Evolutionary conservation across 2,329 filamentous ascomycete species (phyloP), one percentile per base, ranked within the genome.

Genomic region (Colletotrichum viniferum): DNA sequence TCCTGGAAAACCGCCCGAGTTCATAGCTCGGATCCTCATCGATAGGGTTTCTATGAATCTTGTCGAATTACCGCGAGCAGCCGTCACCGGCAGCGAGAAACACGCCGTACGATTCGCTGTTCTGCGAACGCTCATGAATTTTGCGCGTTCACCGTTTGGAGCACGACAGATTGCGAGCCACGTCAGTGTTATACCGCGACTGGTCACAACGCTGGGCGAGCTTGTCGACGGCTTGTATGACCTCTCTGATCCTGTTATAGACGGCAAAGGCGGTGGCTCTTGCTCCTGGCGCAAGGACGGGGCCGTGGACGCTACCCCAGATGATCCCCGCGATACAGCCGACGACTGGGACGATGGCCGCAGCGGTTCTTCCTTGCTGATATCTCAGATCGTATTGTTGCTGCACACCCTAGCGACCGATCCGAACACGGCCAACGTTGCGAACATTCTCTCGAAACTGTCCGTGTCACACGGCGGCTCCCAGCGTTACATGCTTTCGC

Each of bases 401-500:
- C 83, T 92, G 12, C 90, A 92, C 78, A 86, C 82, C 12, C 85
- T 92, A 3, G 84, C 90, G 32, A 92, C 88, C 3, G 85, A 88
- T 58, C 85, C 87, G 0, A 77, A 81, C 13, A 90, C 88, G 3
- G 84, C 87, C 1, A 82, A 86, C 61, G 77, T 84, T 7, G 86
- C 86, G 24, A 91, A 96, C 78, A 91, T 97, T 77, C 90, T 92
- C 64, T 89, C 90, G 64, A 97, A 96, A 82, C 87, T 98, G 7
- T 88, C 90, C 0, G 90, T 90, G 10, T 90, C 94, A 0, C 89
- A 91, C 7, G 95, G 95, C 4, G 94, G 93, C 1, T 91, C 92
- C 67, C 95, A 98, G 80, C 95, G 96, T 68, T 96, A 97, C 80
- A 87, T 97, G 2, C 90, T 98, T 12, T 92, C 92, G 3, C 86